phyloP scores from a whole-genome alignment of 805 yeast species.

The Candida stauntonica region DNA sequence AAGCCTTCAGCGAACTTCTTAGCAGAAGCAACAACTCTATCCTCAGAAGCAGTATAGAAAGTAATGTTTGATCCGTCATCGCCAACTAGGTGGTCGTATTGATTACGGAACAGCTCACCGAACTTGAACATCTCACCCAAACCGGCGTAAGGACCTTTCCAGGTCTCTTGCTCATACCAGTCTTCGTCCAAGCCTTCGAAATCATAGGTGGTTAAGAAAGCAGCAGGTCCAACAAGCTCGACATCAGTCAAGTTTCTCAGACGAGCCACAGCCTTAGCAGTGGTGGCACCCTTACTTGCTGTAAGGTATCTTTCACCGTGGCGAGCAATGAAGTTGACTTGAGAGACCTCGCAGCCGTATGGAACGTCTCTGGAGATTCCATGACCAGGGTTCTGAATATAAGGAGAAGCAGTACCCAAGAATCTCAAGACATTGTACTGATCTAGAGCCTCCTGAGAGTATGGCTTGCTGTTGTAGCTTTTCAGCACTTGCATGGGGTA shows the following conservation, averaged over 20 bases:
- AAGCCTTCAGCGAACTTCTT: slow-evolving; percentile 57
- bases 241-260: slow-evolving; percentile 35
- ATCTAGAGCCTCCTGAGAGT: slow-evolving; percentile 31
- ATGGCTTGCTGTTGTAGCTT: slow-evolving; percentile 18
- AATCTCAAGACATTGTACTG: slow-evolving; percentile 44
- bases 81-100: slow-evolving; percentile 42
- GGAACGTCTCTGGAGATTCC: slow-evolving; percentile 54
- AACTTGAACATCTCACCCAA: slow-evolving; percentile 42
- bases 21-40: slow-evolving; percentile 54
- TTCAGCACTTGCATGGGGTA: slow-evolving; percentile 9
- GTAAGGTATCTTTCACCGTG: slow-evolving; percentile 59
- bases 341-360: slow-evolving; percentile 44
- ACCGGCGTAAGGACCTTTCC: slow-evolving; percentile 50
- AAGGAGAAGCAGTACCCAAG: slow-evolving; percentile 53
- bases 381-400: slow-evolving; percentile 42
- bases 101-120: slow-evolving; percentile 45
- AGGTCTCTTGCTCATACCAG: slow-evolving; percentile 48
- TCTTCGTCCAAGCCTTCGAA: slow-evolving; percentile 37
- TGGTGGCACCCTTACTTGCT: slow-evolving; percentile 13
- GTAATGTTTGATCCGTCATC: slow-evolving; percentile 33
- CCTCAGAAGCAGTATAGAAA: slow-evolving; percentile 51
- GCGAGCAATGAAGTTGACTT: slow-evolving; percentile 47
- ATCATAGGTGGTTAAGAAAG: slow-evolving; percentile 37
- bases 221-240: slow-evolving; percentile 16
- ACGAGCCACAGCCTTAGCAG: slow-evolving; percentile 18